Evolutionary conservation across 441 rosid species (phyloP).

Genomic region (Eruca vesicaria): DNA sequence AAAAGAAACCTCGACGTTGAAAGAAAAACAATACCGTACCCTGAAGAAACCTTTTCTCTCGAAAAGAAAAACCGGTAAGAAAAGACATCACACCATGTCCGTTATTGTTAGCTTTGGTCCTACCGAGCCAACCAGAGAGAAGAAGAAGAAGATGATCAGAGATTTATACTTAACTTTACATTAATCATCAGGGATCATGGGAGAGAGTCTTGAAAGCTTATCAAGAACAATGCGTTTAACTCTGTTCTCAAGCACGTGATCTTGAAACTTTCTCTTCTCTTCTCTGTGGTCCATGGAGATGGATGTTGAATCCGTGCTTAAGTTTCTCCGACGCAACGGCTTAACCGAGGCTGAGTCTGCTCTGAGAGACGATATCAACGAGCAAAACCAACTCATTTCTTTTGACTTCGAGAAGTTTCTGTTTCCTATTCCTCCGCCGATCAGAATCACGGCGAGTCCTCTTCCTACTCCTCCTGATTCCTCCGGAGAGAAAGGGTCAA

Average conservation of each 20-base stretch:
- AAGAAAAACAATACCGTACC: slow-evolving; percentile 16
- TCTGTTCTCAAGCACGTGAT: slow-evolving; percentile 42
- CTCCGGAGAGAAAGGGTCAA: slow-evolving; percentile 18
- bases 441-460: slow-evolving; percentile 50
- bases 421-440: slow-evolving; percentile 83
- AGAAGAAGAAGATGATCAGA: background rate
- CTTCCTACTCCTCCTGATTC: slow-evolving; percentile 6
- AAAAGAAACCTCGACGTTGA: background rate
- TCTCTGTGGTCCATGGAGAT: slow-evolving; percentile 33
- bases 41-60: slow-evolving; percentile 15
- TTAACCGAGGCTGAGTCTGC: slow-evolving; percentile 67
- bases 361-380: slow-evolving; percentile 64
- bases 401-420: slow-evolving; percentile 86
- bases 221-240: slow-evolving; percentile 35
- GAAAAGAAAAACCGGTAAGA: slow-evolving; percentile 32
- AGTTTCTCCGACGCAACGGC: slow-evolving; percentile 66
- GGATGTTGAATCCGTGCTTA: slow-evolving; percentile 61
- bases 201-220: slow-evolving; percentile 40
- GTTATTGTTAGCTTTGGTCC: slow-evolving; percentile 46
- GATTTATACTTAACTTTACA: background rate
- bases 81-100: slow-evolving; percentile 37
- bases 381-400: slow-evolving; percentile 57
- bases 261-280: slow-evolving; percentile 14
- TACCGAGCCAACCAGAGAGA: slow-evolving; percentile 38
- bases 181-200: slow-evolving; percentile 30